Evolutionary conservation across 108 stramenopile genomes (phyloP).

Genomic region (Skeletonema menzelii): DNA sequence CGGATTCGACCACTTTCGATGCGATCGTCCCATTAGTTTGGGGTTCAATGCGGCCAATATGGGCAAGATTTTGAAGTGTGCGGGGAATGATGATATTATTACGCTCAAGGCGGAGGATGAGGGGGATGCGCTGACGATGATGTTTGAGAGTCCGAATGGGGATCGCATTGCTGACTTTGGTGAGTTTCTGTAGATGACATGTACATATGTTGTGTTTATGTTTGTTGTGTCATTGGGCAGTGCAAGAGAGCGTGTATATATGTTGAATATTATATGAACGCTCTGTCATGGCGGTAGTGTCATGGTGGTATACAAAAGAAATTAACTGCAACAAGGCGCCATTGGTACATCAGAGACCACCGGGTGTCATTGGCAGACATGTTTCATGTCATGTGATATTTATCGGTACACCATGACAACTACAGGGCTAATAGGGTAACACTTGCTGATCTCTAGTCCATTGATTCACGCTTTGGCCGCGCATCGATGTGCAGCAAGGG

Average conservation of each 20-base stretch:
- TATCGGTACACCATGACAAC: neutral
- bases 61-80: conserved; percentile 98
- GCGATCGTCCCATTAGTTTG: conserved; percentile 90
- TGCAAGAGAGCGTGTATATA: too few species aligned
- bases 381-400: conserved; percentile 1
- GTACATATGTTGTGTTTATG: neutral
- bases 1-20: conserved; percentile 97
- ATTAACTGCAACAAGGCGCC: neutral
- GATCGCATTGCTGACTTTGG: conserved; percentile 97
- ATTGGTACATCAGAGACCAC: neutral
- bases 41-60: conserved; percentile 96
- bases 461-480: neutral
- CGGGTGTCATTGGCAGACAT: neutral
- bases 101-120: conserved; percentile 97
- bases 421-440: neutral
- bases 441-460: neutral
- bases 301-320: neutral
- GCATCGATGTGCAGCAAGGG: too few species aligned
- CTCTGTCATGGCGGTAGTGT: neutral
- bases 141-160: conserved; percentile 88
- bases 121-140: conserved; percentile 84
- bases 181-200: conserved; percentile 32
- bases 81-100: conserved; percentile 93
- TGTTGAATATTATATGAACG: too few species aligned
- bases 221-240: neutral